Evolutionary conservation across 805 yeast genomes (phyloP).

Genomic region (Lipomyces oligophaga): DNA sequence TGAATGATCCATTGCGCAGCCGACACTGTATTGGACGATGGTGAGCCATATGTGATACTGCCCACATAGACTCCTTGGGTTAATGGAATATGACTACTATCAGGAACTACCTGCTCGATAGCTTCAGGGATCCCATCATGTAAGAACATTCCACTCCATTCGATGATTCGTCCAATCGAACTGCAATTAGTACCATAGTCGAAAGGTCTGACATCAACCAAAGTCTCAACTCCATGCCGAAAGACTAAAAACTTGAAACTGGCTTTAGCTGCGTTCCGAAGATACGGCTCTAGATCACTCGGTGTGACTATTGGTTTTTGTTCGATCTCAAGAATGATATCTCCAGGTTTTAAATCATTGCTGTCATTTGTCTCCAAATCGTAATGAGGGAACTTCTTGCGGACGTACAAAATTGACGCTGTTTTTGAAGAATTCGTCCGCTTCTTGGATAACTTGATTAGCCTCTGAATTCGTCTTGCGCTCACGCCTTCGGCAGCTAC

Average conservation of each 20-base stretch:
- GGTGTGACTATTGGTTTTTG: slow-evolving; percentile 15
- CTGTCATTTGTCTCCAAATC: slow-evolving; percentile 3
- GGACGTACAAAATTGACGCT: slow-evolving; percentile 11
- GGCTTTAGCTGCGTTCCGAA: slow-evolving; percentile 5
- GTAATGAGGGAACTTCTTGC: slow-evolving; percentile 20
- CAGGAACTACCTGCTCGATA: slow-evolving; percentile 24
- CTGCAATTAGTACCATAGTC: slow-evolving; percentile 3
- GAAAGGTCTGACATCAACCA: slow-evolving; percentile 10
- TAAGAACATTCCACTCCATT: slow-evolving; percentile 28
- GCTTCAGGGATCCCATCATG: slow-evolving; percentile 24
- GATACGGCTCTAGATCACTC: slow-evolving; percentile 14
- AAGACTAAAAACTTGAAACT: slow-evolving; percentile 11
- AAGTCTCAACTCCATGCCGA: slow-evolving; percentile 17
- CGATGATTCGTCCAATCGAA: slow-evolving; percentile 8
- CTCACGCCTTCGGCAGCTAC: slow-evolving; percentile 22
- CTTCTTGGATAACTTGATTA: slow-evolving; percentile 9
- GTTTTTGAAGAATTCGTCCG: slow-evolving; percentile 10
- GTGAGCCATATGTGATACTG: slow-evolving; percentile 27
- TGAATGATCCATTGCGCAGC: slow-evolving; percentile 76
- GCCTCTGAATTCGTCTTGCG: slow-evolving; percentile 11
- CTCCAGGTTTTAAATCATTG: slow-evolving; percentile 19
- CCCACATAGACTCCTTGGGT: slow-evolving; percentile 28
- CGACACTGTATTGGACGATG: slow-evolving; percentile 24
- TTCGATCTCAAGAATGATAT: slow-evolving; percentile 22
- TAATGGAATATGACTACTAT: slow-evolving; percentile 15